Evolutionary conservation across 139 green algal species (phyloP), one percentile per base, ranked within the genome.

Genomic region (Chlorella vulgaris): DNA sequence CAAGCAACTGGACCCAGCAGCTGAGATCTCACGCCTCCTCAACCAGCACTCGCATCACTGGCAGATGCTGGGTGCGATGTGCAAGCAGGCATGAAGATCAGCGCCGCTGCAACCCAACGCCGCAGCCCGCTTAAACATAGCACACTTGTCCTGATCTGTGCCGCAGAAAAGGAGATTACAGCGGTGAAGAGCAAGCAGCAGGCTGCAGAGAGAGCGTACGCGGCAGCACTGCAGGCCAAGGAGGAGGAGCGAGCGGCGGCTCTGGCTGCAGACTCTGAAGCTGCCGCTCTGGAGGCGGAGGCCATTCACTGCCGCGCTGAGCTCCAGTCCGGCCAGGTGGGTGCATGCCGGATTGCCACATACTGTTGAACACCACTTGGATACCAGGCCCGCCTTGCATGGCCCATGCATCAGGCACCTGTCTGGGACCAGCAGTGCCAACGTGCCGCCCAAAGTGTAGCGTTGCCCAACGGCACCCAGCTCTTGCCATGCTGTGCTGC

Each of bases 161-260:
- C 8, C 5, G 73, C 73, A 79, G 73, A 79, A 51, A 79, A 79
- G 53, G 73, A 79, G 35, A 79, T 79, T 28, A 51, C 62, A 28
- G 73, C 62, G 2, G 38, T 79, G 51, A 79, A 79, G 36, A 13
- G 4, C 35, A 79, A 79, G 73, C 73, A 79, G 53, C 47, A 79
- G 73, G 36, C 35, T 10, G 73, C 73, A 6, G 50, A 67, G 6
- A n/a, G 24, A 10, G 58, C 58, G 51, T 69, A 79, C 26, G 51
- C 53, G 6, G 73, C 53, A 28, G 73, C 53, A 5, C 7, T 79
- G 50, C 33, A 67, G 53, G 73, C 58, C 47, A 60, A 39, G 6
- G 73, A 79, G 73, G 26, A 13, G 24, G 73, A 50, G 1, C 51
- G 53, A 2, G 7, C 22, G 2, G 33, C 33, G 8, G 35, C 62